phyloP scores from a whole-genome alignment of 352 stramenopile genomes.

The Globisporangium barbulae region DNA sequence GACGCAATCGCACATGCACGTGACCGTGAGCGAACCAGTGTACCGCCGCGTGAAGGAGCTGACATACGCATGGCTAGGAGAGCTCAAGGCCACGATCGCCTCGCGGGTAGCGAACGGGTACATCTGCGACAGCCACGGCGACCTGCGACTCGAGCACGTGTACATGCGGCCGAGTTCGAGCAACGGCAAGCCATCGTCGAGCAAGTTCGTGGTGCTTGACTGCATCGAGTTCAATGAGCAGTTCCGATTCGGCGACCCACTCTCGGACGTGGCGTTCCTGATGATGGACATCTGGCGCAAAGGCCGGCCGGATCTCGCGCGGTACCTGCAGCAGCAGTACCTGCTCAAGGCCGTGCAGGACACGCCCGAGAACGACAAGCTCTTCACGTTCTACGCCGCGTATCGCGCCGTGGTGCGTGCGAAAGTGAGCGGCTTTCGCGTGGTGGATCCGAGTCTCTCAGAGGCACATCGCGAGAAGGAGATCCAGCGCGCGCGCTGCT shows the following conservation, averaged over 20 bases:
- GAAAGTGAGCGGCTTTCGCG: conserved; percentile 67
- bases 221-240: conserved; percentile 84
- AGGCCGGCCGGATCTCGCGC: conserved; percentile 50
- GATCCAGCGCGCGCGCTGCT: conserved; percentile 44
- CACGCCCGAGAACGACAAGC: conserved; percentile 38
- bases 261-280: conserved; percentile 66
- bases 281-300: conserved; percentile 69
- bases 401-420: conserved; percentile 69
- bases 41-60: conserved; percentile 52
- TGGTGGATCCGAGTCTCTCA: conserved; percentile 46
- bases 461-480: conserved; percentile 31
- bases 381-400: conserved; percentile 60
- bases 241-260: conserved; percentile 63
- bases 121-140: conserved; percentile 65
- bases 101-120: conserved; percentile 51
- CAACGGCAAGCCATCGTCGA: background rate
- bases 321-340: conserved; percentile 50
- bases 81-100: conserved; percentile 36
- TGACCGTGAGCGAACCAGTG: conserved; percentile 42
- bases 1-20: conserved; percentile 39
- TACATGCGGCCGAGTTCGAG: conserved; percentile 32
- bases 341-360: conserved; percentile 44
- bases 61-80: conserved; percentile 44
- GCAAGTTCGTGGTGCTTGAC: conserved; percentile 55
- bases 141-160: conserved; percentile 64